A percentile compares a stretch with the other conserved stretches of the same genome.
These are phyloP conservation scores for Escovopsis weberi DNA, from an alignment of 2,329 filamentous ascomycete species.

Conservation along the genomic window DNA sequence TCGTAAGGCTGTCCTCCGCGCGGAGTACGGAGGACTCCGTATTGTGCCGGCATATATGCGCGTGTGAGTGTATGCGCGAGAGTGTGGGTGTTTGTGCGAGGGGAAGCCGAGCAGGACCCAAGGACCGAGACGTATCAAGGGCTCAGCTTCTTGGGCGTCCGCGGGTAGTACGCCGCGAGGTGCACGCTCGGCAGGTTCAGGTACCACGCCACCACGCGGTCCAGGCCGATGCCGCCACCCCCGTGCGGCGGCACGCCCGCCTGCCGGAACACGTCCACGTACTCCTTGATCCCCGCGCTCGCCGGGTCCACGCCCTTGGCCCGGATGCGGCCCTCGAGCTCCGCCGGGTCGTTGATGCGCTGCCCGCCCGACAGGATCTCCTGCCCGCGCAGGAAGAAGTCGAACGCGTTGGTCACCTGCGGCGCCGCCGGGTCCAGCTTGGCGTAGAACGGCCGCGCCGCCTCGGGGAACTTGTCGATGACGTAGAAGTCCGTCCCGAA, in stretches of 20 bases:
- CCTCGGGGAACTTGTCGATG: constrained; percentile 88
- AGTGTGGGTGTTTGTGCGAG: too few relatives aligned
- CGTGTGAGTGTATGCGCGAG: too few relatives aligned
- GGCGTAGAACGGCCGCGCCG: constrained; percentile 81
- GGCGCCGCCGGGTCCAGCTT: constrained; percentile 58
- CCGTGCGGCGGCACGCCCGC: constrained; percentile 73
- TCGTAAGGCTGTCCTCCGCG: too few relatives aligned
- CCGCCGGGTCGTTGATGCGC: constrained; percentile 67
- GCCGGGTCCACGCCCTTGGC: constrained; percentile 68
- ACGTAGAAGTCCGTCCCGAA: constrained; percentile 94
- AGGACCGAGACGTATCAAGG: constrained; percentile 22
- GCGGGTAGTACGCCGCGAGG: constrained; percentile 41
- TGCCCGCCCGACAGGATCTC: constrained; percentile 88
- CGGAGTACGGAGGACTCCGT: too few relatives aligned
- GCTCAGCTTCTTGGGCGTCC: constrained; percentile 44
- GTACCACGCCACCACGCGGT: constrained; percentile 64
- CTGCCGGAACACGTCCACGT: constrained; percentile 65
- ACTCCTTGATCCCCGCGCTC: constrained; percentile 67
- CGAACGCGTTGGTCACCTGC: constrained; percentile 52
- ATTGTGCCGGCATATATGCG: too few relatives aligned
- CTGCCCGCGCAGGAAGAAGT: constrained; percentile 86
- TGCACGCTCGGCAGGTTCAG: constrained; percentile 45
- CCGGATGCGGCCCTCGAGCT: constrained; percentile 65
- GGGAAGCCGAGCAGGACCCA: too few relatives aligned
- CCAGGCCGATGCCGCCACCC: constrained; percentile 9